These are phyloP conservation scores for Vitis hybrid DNA, from an alignment of 177 flowering plant species.

Conservation along the genomic window DNA sequence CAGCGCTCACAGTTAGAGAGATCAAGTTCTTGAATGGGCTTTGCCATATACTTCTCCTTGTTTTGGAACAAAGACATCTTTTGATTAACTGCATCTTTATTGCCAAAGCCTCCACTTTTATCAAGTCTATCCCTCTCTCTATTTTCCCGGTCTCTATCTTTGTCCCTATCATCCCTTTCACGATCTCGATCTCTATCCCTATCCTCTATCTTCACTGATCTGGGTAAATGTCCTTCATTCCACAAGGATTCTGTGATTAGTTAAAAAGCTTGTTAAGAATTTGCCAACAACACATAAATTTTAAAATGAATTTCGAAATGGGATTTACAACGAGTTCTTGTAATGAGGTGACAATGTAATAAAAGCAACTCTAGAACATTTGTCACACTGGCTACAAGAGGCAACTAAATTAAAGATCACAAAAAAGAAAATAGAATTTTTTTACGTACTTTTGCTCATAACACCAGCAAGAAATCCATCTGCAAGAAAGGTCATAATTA, in stretches of 20 bases:
- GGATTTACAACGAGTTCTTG: background rate
- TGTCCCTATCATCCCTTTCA: constrained; percentile 54
- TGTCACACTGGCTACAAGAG: background rate
- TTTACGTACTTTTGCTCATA: constrained; percentile 63
- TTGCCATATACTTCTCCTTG: constrained; percentile 69
- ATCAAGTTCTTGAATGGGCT: constrained; percentile 96
- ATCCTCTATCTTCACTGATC: constrained; percentile 59
- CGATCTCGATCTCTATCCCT: constrained; percentile 53
- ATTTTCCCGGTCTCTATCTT: constrained; percentile 50
- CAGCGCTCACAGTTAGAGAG: constrained; percentile 91
- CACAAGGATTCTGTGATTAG: constrained; percentile 53
- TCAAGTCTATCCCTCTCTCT: constrained; percentile 67
- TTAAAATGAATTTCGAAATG: background rate
- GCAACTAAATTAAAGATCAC: background rate
- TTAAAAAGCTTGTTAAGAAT: constrained; percentile 6
- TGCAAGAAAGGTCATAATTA: constrained; percentile 41
- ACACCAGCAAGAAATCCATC: constrained; percentile 76
- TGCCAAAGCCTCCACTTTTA: constrained; percentile 28
- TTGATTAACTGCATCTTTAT: constrained; percentile 41
- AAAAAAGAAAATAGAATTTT: constrained; percentile 3
- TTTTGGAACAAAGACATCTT: constrained; percentile 43
- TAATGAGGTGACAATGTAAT: background rate
- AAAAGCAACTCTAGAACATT: background rate
- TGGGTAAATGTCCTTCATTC: constrained; percentile 55
- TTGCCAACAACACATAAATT: background rate